Evolutionary conservation across 2,329 filamentous ascomycete species (phyloP), one percentile per base, ranked within the genome.

Genomic region (Ophiostoma pallidulum): DNA sequence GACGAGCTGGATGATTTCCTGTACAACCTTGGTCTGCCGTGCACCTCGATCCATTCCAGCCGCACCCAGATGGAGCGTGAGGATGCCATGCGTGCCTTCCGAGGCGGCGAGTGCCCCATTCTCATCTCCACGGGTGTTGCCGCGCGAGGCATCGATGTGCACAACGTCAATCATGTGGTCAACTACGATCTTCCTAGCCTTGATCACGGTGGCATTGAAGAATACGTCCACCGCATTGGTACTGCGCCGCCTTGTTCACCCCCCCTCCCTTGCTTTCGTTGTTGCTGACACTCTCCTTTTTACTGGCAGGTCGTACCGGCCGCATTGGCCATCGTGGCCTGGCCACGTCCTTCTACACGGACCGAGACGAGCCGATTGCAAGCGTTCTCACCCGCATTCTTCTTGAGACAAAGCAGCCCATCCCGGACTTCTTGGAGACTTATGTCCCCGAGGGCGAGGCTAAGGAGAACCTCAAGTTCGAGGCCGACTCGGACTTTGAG

Each of bases 191-290:
- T 97, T 2, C 91, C 91, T 0, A 80, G 73, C 5, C 66, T 72
- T 37, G 70, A 79, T 1, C 75, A 91, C 56, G 89, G 88, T n/a
- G 91, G 90, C 2, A 94, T 96, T 48, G 81, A 86, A 41, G 92
- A 97, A 62, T 98, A 97, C 58, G 81, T 85, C 22, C 92, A 98
- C 61, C 87, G 92, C 12, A 97, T 97, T 61, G 92, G 85, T 87
- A 78, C 20, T 7, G 22, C 24, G 4, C 14, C 28, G n/a, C 1
- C 16, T n/a, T 22, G 20, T 14, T 13, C 18, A 8, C 13, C 8
- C 16, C n/a, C 22, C 36, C 16, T 22, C 18, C n/a, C n/a, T 18
- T 4, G 24, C 24, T 28, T 29, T 45, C n/a, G n/a, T n/a, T n/a
- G n/a, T 35, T 22, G 36, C 58, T 51, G 54, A 16, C 35, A 51